These are phyloP conservation scores for Botrytis cinerea DNA, from an alignment of 2,329 filamentous ascomycete species.

Conservation along the genomic window DNA sequence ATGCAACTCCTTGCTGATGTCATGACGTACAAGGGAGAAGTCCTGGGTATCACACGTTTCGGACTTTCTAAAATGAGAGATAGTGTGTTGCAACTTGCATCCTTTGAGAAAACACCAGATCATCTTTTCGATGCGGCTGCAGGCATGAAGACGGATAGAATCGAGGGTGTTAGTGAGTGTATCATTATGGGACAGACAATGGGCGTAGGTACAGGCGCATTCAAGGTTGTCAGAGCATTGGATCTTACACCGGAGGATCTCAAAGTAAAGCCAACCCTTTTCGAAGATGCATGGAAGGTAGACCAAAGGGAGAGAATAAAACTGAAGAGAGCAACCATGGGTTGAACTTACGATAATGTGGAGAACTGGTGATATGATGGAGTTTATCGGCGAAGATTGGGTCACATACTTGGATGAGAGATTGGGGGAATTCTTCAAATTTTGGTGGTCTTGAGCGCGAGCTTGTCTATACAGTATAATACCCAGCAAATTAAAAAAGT, in stretches of 20 bases:
- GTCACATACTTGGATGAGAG: conserved; percentile 2
- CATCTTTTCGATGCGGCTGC: conserved; percentile 95
- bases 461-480: conserved; percentile 17
- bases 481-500: conserved; percentile 23
- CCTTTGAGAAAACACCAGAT: conserved; percentile 97
- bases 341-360: conserved; percentile 7
- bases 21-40: conserved; percentile 98
- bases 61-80: conserved; percentile 96
- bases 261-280: conserved; percentile 57
- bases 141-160: conserved; percentile 85
- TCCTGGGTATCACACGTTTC: conserved; percentile 94
- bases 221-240: conserved; percentile 81
- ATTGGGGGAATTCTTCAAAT: neutral
- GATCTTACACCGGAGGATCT: conserved; percentile 62
- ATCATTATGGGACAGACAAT: conserved; percentile 99
- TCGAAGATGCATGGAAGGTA: conserved; percentile 66
- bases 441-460: conserved; percentile 10
- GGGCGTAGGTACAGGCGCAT: conserved; percentile 84
- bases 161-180: conserved; percentile 92
- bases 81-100: conserved; percentile 87
- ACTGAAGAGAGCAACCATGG: neutral
- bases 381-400: conserved; percentile 11
- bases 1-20: conserved; percentile 97
- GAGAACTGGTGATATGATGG: conserved; percentile 8
- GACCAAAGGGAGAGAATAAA: conserved; percentile 40